Base-by-base conservation (phyloP, 495 filamentous ascomycete species). In the Pseudevernia furfuracea region DNA sequence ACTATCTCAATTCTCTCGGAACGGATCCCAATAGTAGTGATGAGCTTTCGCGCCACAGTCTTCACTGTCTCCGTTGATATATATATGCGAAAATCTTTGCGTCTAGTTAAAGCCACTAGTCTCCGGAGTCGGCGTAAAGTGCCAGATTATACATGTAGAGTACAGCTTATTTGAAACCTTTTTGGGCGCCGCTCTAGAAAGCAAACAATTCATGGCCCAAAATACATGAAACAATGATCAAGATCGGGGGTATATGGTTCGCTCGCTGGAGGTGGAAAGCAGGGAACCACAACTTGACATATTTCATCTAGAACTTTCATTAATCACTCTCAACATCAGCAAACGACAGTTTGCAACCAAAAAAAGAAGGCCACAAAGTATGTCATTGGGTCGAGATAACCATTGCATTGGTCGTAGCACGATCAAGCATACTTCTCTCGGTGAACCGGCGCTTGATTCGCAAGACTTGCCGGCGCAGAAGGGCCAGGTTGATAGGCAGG, bases 401-500 rank as follows among this genome's bases (percentile, higher is more conserved):
- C 30, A 55, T 32, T 30, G 34, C 30, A 21, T 34, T 55, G 30
- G 34, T 7, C 14, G 30, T 55, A 10, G 15, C 15, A 21, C 3
- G 52, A 34, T 55, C 52, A 55, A 55, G 28, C 17, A 55, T 55
- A 55, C 15, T 4, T 36, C 30, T 34, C 52, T 43, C 57, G 36
- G 36, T 59, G n/a, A 19, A 59, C 36, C 7, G 57, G 57, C 21
- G 36, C 57, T 34, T 59, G 57, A 8, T 38, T 43, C 28, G 57
- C 36, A 25, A 28, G 7, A 3, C n/a, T 11, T 19, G 36, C 36
- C n/a, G 57, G 39, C 21, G 28, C 39, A 59, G 11, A 25, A 32
- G 36, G 19, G 36, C 57, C 25, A 25, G 57, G 57, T 28, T 41
- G 2, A 41, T 59, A 59, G 12, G n/a, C 23, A 11, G 36, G 57